Base-by-base conservation (phyloP, 2,329 filamentous ascomycete species). In the Xylogone sp. region DNA sequence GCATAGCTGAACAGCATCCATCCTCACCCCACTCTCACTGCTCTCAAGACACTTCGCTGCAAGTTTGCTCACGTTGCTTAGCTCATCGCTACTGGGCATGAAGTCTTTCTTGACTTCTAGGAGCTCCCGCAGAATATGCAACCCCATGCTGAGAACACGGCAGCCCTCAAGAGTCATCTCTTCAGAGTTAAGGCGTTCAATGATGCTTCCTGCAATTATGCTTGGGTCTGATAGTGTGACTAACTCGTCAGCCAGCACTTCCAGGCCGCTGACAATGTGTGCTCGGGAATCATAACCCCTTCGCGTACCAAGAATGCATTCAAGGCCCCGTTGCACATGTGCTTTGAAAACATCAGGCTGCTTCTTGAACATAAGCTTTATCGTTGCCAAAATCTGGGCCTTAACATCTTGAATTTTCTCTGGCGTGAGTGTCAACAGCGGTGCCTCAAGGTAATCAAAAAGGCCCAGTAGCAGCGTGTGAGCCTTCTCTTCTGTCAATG, bases 1-100 rank as follows among this genome's bases (percentile, higher is more conserved):
- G 60, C 87, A 90, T n/a, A 91, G 75, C 65, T 89, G 83, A 44
- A 91, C 85, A n/a, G 87, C 86, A 54, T 88, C 87, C 76, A 90
- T 88, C 42, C 83, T 75, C 7, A 86, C 83, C 6, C 78, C 81
- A 45, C 80, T 83, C 61, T 85, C 82, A 21, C 71, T 64, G 56
- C 79, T 83, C 56, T 82, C 81, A 18, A 86, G 72, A 56, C 82
- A 85, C 43, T 75, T 71, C n/a, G 70, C 70, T 3, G 81, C 74
- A 20, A 86, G 69, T 9, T 59, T 67, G 2, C 77, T 72, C 31
- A 86, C 72, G 48, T 71, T 73, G 0, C 63, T 63, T n/a, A 84
- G 69, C 62, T 85, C 79, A 6, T 59, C 59, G 4, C 81, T 76
- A 19, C 39, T 56, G 13, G 80, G 81, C 43, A 71, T 61, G 56